Conservation (phyloP, 192 early-diverging fungal genomes). For the Podochytrium sp. region DNA sequence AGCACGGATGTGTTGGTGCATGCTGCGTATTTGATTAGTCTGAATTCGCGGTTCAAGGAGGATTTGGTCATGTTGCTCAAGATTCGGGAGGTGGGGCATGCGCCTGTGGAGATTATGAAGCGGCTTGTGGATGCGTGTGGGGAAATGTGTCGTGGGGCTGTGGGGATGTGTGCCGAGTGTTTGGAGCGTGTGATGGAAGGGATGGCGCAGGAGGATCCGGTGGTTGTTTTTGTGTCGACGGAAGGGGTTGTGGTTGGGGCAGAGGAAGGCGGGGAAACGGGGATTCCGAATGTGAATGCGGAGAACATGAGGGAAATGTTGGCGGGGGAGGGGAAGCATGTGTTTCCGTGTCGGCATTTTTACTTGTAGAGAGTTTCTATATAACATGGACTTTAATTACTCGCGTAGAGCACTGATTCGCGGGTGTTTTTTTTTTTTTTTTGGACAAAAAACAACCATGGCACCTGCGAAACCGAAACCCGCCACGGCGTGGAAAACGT, state of each 20-base stretch:
- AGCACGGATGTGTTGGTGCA: constrained; percentile 21
- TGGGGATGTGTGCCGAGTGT: constrained; percentile 28
- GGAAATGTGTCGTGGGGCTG: neutral
- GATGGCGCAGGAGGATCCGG: neutral
- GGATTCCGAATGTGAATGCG: neutral
- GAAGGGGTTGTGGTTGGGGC: neutral
- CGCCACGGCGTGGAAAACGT: no score
- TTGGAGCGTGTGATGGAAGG: neutral
- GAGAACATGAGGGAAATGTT: neutral
- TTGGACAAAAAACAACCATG: neutral
- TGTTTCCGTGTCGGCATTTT: neutral
- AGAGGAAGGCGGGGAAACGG: neutral
- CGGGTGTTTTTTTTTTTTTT: neutral
- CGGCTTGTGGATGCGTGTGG: constrained; percentile 3
- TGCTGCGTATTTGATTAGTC: constrained; percentile 18
- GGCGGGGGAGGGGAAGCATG: neutral
- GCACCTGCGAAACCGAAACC: neutral
- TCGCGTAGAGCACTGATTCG: neutral
- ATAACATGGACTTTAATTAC: neutral
- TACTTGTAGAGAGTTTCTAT: neutral
- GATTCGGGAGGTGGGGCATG: neutral
- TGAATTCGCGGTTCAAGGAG: neutral
- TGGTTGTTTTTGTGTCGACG: constrained; percentile 21
- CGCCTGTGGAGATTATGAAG: neutral
- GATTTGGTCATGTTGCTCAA: neutral